A percentile compares a stretch with the other conserved stretches of the same genome.
phyloP scores from a whole-genome alignment of 768 basidiomycete species.

The Gymnopilus junonius region DNA sequence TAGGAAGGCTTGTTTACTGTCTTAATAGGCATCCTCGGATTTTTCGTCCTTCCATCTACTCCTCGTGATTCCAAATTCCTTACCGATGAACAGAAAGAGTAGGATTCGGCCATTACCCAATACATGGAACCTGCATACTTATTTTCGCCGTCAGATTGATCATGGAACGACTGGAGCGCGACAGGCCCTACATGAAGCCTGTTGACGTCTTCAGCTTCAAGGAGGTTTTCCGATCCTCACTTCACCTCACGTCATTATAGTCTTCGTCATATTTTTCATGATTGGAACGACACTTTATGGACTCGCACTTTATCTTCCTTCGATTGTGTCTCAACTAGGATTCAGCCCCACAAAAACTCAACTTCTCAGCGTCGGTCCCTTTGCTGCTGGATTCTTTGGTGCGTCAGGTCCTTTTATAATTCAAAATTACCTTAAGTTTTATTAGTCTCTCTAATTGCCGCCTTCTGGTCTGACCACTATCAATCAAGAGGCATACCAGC shows the following conservation, averaged over 20 bases:
- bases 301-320: conserved; percentile 39
- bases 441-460: conserved; percentile 7
- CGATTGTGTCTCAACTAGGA: conserved; percentile 40
- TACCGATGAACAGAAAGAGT: conserved; percentile 37
- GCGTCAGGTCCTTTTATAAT: neutral
- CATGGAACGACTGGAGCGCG: conserved; percentile 32
- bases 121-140: neutral
- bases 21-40: conserved; percentile 47
- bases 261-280: conserved; percentile 40
- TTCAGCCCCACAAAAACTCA: conserved; percentile 37
- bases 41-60: conserved; percentile 41
- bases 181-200: conserved; percentile 34
- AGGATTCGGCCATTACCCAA: neutral
- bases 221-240: conserved; percentile 35
- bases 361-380: conserved; percentile 42
- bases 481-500: conserved; percentile 8
- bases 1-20: conserved; percentile 54
- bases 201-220: conserved; percentile 34
- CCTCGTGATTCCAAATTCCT: conserved; percentile 34
- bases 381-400: conserved; percentile 41
- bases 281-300: conserved; percentile 39
- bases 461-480: conserved; percentile 8
- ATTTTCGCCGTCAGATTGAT: conserved; percentile 25
- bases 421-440: neutral
- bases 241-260: conserved; percentile 38